Conservation (phyloP, 169 alveolate species). For the Eimeria acervulina region DNA sequence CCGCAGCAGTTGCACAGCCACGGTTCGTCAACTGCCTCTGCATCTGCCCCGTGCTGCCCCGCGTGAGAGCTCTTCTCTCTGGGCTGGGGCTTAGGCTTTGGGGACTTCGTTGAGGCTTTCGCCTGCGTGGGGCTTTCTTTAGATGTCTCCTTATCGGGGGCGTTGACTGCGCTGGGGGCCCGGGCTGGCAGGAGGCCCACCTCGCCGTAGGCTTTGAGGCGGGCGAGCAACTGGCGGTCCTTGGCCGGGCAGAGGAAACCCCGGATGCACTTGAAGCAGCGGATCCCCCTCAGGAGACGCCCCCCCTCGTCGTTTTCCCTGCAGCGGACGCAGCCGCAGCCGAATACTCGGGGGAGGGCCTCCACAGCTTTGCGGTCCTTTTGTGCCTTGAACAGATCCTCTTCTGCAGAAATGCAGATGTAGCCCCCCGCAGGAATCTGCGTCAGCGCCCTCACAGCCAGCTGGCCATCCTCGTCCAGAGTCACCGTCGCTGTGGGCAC, state of each 20-base stretch:
- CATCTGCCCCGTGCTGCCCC: background rate
- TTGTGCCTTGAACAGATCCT: conserved; percentile 92
- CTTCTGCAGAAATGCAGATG: conserved; percentile 88
- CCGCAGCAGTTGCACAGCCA: conserved; percentile 92
- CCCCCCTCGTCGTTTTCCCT: conserved; percentile 89
- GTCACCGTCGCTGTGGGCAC: conserved; percentile 90
- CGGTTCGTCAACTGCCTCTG: conserved; percentile 58
- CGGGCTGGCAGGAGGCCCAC: background rate
- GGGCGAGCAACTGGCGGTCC: conserved; percentile 72
- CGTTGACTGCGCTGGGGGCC: background rate
- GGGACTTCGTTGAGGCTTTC: background rate
- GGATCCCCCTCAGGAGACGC: conserved; percentile 87
- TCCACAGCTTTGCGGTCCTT: conserved; percentile 87
- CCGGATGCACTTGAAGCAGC: conserved; percentile 88
- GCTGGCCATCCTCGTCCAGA: conserved; percentile 89
- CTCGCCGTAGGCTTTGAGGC: conserved; percentile 81
- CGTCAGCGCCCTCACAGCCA: conserved; percentile 91
- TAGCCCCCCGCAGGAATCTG: conserved; percentile 91
- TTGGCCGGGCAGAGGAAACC: conserved; percentile 88
- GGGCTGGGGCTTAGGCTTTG: background rate
- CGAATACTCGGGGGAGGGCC: conserved; percentile 87
- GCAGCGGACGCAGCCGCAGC: conserved; percentile 91
- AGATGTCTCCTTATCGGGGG: background rate
- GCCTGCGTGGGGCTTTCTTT: background rate
- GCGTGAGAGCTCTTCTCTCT: background rate